phyloP scores from a whole-genome alignment of 768 basidiomycete genomes.

The Albatrellus ellisii region DNA sequence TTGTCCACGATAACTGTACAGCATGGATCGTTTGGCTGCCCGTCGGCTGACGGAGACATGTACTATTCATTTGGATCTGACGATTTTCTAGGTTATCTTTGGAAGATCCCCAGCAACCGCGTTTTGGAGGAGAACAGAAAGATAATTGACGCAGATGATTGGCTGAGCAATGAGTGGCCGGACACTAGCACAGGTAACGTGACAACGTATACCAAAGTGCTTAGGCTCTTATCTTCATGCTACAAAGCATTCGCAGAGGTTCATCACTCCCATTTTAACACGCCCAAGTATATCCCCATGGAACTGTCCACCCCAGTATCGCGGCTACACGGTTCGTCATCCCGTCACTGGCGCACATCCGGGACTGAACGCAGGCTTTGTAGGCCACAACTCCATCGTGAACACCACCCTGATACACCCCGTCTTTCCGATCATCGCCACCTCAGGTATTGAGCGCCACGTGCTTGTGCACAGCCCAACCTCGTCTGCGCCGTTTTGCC shows the following conservation, averaged over 20 bases:
- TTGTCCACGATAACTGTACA: neutral
- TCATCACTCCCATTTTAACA: constrained; percentile 19
- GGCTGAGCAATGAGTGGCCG: constrained; percentile 25
- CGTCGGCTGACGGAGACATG: constrained; percentile 34
- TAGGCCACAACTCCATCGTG: constrained; percentile 68
- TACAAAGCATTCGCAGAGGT: constrained; percentile 15
- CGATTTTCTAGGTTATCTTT: constrained; percentile 69
- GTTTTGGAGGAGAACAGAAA: constrained; percentile 32
- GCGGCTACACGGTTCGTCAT: constrained; percentile 40
- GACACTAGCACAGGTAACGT: constrained; percentile 31
- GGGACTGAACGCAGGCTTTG: neutral
- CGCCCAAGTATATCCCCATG: constrained; percentile 40
- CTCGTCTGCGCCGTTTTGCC: constrained; percentile 30
- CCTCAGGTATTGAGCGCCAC: constrained; percentile 62
- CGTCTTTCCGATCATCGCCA: constrained; percentile 46
- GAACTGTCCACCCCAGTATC: constrained; percentile 52
- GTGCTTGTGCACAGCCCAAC: constrained; percentile 61
- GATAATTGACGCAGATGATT: constrained; percentile 31
- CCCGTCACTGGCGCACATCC: too few relatives aligned
- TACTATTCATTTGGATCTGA: constrained; percentile 73
- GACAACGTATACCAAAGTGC: neutral
- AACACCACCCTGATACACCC: constrained; percentile 69
- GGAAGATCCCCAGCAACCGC: constrained; percentile 49
- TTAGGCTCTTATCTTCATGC: neutral
- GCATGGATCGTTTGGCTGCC: constrained; percentile 49